phyloP scores from a whole-genome alignment of 108 stramenopile species.

The Fragilaria radians region DNA sequence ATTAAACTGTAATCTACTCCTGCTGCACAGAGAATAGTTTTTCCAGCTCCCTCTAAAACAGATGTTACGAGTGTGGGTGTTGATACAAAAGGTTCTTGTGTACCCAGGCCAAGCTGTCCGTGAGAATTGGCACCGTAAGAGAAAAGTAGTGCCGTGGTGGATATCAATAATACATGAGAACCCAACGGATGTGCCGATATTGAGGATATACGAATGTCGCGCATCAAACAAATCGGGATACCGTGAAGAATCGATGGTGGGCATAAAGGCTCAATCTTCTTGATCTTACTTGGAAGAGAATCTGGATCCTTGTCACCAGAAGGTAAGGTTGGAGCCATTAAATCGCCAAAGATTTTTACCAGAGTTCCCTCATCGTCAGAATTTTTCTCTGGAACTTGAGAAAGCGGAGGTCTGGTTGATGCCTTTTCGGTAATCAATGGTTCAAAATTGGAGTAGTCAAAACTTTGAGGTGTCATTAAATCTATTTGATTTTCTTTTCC shows the following conservation, averaged over 20 bases:
- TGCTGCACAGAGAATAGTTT: constrained; percentile 69
- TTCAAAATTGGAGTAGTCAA: constrained; percentile 52
- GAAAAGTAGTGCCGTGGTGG: constrained; percentile 67
- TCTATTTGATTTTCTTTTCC: neutral
- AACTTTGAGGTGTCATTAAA: constrained; percentile 20
- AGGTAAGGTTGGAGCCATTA: neutral
- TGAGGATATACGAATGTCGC: constrained; percentile 55
- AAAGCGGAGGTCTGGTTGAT: neutral
- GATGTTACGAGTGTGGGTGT: constrained; percentile 70
- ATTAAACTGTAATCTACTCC: constrained; percentile 76
- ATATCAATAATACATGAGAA: constrained; percentile 70
- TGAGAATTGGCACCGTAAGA: constrained; percentile 68
- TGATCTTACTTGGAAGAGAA: neutral
- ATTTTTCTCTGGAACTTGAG: neutral
- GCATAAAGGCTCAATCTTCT: constrained; percentile 8
- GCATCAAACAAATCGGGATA: constrained; percentile 64
- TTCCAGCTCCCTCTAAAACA: constrained; percentile 77
- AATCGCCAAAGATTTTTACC: constrained; percentile 1
- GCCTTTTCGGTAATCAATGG: constrained; percentile 35
- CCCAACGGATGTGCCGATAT: constrained; percentile 77
- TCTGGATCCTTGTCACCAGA: neutral
- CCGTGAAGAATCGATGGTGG: constrained; percentile 42
- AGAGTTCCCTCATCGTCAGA: neutral
- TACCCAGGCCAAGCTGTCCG: constrained; percentile 73
- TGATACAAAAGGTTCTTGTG: constrained; percentile 26